Evolutionary conservation across 345 rosid genomes (phyloP).

Genomic region (Populus alba): DNA sequence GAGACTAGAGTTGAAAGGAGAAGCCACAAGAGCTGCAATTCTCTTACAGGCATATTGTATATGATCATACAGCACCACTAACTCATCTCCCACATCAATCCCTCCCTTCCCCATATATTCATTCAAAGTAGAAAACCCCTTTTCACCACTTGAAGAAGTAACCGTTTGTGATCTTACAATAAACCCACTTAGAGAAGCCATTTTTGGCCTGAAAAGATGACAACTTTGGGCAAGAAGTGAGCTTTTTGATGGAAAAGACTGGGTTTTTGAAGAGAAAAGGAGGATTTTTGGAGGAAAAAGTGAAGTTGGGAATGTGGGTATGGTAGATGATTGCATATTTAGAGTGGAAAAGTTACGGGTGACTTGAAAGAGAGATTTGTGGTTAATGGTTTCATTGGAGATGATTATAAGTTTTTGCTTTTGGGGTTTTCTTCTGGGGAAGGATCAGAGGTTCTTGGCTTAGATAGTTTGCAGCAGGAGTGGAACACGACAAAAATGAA

Average conservation of each 20-base stretch:
- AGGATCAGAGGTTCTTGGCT: no score
- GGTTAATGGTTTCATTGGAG: background rate
- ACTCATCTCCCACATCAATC: conserved; percentile 56
- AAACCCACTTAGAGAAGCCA: conserved; percentile 54
- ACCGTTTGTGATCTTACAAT: conserved; percentile 36
- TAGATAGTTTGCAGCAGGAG: no score
- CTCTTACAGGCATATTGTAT: conserved; percentile 89
- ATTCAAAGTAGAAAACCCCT: conserved; percentile 37
- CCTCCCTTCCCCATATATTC: conserved; percentile 64
- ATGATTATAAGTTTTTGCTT: background rate
- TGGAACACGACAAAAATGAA: no score
- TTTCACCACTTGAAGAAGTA: conserved; percentile 15
- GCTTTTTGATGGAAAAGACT: background rate
- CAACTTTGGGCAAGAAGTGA: background rate
- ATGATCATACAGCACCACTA: conserved; percentile 66
- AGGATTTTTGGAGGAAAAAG: conserved; percentile 25
- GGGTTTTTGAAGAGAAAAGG: conserved; percentile 31
- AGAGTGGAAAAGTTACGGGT: background rate
- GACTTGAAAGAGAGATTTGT: background rate
- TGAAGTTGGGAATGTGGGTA: conserved; percentile 24
- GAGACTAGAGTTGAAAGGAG: conserved; percentile 75
- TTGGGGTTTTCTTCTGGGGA: no score
- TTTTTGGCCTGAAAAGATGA: conserved; percentile 27
- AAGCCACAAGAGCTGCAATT: conserved; percentile 83
- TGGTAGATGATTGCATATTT: conserved; percentile 34